phyloP scores from a whole-genome alignment of 1,284 basidiomycete genomes.

The Lignosus rhinocerotis region DNA sequence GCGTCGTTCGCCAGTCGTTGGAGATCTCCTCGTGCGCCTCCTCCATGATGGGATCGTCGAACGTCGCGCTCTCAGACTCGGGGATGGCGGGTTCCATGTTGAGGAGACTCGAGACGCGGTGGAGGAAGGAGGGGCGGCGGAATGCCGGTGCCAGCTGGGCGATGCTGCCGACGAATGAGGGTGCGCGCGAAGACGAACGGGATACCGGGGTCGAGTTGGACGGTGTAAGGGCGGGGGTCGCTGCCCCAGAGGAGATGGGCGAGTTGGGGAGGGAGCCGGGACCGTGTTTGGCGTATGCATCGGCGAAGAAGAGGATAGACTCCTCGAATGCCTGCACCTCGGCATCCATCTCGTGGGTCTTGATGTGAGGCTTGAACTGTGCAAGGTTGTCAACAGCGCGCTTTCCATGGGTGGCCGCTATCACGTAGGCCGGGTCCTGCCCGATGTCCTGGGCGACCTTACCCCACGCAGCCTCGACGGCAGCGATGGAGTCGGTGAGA shows the following conservation, averaged over 20 bases:
- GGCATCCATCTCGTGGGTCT: conserved; percentile 62
- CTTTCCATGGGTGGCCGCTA: conserved; percentile 76
- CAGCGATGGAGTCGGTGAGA: conserved; percentile 73
- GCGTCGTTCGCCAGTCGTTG: conserved; percentile 30
- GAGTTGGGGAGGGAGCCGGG: conserved; percentile 37
- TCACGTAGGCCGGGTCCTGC: conserved; percentile 64
- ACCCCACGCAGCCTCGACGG: conserved; percentile 80
- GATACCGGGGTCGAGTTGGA: conserved; percentile 47
- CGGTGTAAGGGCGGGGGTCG: conserved; percentile 31
- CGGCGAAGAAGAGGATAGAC: conserved; percentile 72
- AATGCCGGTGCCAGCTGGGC: conserved; percentile 27
- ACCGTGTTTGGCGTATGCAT: conserved; percentile 55
- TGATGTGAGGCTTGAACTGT: conserved; percentile 42
- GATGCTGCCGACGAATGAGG: conserved; percentile 39
- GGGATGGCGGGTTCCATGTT: conserved; percentile 41
- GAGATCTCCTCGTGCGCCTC: conserved; percentile 37
- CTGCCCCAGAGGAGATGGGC: conserved; percentile 25
- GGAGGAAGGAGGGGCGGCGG: conserved; percentile 53
- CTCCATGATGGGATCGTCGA: conserved; percentile 42
- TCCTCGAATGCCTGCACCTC: conserved; percentile 72
- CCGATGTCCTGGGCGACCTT: conserved; percentile 72
- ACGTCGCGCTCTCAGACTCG: conserved; percentile 38
- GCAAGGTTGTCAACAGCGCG: conserved; percentile 56
- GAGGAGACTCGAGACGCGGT: conserved; percentile 49
- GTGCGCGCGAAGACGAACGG: conserved; percentile 38